Evolutionary conservation across 2,329 filamentous ascomycete species (phyloP).

Genomic region (Magnaporthiopsis incrustans): DNA sequence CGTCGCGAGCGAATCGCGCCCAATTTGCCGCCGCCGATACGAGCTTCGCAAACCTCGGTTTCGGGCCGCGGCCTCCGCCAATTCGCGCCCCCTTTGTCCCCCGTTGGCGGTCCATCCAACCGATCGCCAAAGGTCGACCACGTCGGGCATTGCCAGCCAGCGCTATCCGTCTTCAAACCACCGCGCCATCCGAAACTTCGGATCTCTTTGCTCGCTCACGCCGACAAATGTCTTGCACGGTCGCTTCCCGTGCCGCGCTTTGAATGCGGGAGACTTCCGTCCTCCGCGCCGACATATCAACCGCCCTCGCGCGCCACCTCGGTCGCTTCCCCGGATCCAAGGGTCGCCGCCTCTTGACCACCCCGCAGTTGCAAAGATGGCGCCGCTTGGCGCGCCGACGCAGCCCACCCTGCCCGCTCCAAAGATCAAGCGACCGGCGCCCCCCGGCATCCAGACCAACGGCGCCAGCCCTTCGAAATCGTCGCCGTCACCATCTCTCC

Average conservation of each 20-base stretch:
- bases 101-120: neutral
- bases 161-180: neutral
- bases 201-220: neutral
- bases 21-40: neutral
- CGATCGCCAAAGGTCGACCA: neutral
- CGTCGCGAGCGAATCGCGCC: neutral
- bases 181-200: neutral
- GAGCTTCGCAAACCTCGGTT: neutral
- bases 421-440: constrained; percentile 56
- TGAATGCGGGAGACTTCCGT: constrained; percentile 1
- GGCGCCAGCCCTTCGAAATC: constrained; percentile 48
- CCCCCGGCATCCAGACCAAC: constrained; percentile 59
- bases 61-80: neutral
- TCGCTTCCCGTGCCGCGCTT: neutral
- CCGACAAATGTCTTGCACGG: constrained; percentile 4
- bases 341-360: neutral
- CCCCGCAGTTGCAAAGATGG: constrained; percentile 32
- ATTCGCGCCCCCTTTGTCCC: neutral
- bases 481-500: constrained; percentile 50
- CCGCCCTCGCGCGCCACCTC: neutral
- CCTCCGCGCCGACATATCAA: neutral
- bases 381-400: constrained; percentile 32
- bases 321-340: neutral
- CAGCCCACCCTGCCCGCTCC: constrained; percentile 32
- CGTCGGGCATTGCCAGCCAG: neutral